These are phyloP conservation scores for Neocucurbitaria cava DNA, from an alignment of 2,329 filamentous ascomycete species.

Conservation along the genomic window DNA sequence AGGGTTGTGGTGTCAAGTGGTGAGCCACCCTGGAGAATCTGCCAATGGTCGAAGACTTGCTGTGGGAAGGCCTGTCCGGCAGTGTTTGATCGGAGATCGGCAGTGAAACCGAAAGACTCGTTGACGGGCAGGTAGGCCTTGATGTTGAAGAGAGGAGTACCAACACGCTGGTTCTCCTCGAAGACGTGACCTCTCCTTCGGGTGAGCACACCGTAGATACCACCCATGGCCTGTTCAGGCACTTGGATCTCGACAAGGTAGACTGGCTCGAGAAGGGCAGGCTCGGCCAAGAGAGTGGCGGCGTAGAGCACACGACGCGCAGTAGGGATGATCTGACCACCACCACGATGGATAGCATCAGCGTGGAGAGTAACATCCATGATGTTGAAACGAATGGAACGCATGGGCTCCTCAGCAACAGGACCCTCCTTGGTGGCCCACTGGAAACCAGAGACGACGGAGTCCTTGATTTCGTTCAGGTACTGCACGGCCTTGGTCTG, in stretches of 20 bases:
- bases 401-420: slow-evolving; percentile 97
- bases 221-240: slow-evolving; percentile 97
- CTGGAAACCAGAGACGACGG: slow-evolving; percentile 99
- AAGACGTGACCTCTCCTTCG: slow-evolving; percentile 99
- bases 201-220: slow-evolving; percentile 99
- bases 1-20: slow-evolving; percentile 83
- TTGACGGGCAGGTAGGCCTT: slow-evolving; percentile 96
- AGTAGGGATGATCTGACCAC: slow-evolving; percentile 98
- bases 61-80: slow-evolving; percentile 99
- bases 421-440: slow-evolving; percentile 99
- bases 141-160: slow-evolving; percentile 99
- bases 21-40: slow-evolving; percentile 92
- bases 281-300: slow-evolving; percentile 86
- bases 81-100: slow-evolving; percentile 91
- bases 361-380: slow-evolving; percentile 99
- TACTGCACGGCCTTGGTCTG: slow-evolving; percentile 99
- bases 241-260: slow-evolving; percentile 99
- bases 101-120: slow-evolving; percentile 99
- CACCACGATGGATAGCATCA: slow-evolving; percentile 99
- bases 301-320: slow-evolving; percentile 97
- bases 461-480: slow-evolving; percentile 99
- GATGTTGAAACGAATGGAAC: slow-evolving; percentile 96
- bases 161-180: slow-evolving; percentile 95
- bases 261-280: slow-evolving; percentile 92
- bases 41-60: slow-evolving; percentile 99